These are phyloP conservation scores for Erodium moschatum DNA, from an alignment of 441 rosid genomes.

Conservation along the genomic window DNA sequence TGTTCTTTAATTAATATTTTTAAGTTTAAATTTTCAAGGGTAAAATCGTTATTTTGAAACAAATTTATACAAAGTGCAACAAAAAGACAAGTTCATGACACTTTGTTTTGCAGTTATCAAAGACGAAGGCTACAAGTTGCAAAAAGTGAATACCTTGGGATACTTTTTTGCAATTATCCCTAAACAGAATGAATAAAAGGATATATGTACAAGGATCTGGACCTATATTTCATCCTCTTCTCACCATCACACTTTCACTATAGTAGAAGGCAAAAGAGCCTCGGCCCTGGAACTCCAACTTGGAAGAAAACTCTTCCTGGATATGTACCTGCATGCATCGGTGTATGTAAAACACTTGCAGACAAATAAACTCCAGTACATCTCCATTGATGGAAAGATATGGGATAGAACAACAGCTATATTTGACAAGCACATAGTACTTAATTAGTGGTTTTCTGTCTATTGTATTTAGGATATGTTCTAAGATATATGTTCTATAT, in stretches of 20 bases:
- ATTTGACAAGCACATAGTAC: background rate
- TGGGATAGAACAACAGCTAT: background rate
- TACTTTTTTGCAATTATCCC: no score
- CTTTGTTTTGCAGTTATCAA: no score
- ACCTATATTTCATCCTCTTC: constrained; percentile 20
- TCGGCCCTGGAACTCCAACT: background rate
- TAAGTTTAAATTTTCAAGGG: no score
- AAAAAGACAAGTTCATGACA: background rate
- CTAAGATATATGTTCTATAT: background rate
- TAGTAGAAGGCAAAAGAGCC: background rate
- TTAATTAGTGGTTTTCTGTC: background rate
- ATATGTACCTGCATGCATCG: constrained; percentile 25
- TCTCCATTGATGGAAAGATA: background rate
- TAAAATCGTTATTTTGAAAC: no score
- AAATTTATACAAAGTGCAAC: no score
- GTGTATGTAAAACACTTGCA: constrained; percentile 11
- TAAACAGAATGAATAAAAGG: background rate
- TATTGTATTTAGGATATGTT: background rate
- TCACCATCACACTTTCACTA: background rate
- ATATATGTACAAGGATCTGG: constrained; percentile 22
- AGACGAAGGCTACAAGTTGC: no score
- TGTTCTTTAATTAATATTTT: no score
- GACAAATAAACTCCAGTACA: background rate
- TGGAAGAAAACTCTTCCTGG: no score
- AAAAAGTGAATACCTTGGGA: no score